phyloP scores from a whole-genome alignment of 1,284 basidiomycete species.

The Stygiomarasmius scandens region DNA sequence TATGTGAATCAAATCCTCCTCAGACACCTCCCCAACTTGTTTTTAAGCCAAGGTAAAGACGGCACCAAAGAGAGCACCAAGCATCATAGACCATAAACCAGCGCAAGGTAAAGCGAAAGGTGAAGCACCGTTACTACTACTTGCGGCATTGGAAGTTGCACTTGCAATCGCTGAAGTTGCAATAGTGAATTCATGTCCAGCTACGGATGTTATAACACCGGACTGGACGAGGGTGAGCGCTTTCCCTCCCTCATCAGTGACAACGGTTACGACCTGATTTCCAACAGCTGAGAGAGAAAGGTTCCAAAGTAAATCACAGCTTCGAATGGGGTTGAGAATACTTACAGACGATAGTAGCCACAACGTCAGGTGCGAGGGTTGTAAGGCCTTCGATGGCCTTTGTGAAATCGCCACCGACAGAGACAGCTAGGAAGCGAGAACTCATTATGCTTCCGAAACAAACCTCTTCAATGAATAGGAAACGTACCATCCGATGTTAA shows the following conservation, averaged over 20 bases:
- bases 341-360: constrained; percentile 14
- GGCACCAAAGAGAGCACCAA: background rate
- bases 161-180: background rate
- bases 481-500: too few relatives aligned
- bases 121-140: background rate
- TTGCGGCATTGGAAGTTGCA: background rate
- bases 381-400: constrained; percentile 3
- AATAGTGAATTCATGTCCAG: constrained; percentile 6
- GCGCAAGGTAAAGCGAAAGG: background rate
- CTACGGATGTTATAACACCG: constrained; percentile 6
- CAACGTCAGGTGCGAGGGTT: constrained; percentile 6
- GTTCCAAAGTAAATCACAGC: background rate
- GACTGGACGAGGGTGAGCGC: constrained; percentile 10
- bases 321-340: background rate
- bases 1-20: too few relatives aligned
- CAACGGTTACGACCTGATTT: background rate
- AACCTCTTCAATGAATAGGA: too few relatives aligned
- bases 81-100: background rate
- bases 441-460: too few relatives aligned
- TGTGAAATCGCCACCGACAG: constrained; percentile 3
- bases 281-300: constrained; percentile 3
- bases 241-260: constrained; percentile 9
- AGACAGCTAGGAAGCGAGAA: constrained; percentile 4
- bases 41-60: background rate
- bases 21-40: too few relatives aligned